Conservation (phyloP, 148 eudicot species). For the Polygonum maritimum region DNA sequence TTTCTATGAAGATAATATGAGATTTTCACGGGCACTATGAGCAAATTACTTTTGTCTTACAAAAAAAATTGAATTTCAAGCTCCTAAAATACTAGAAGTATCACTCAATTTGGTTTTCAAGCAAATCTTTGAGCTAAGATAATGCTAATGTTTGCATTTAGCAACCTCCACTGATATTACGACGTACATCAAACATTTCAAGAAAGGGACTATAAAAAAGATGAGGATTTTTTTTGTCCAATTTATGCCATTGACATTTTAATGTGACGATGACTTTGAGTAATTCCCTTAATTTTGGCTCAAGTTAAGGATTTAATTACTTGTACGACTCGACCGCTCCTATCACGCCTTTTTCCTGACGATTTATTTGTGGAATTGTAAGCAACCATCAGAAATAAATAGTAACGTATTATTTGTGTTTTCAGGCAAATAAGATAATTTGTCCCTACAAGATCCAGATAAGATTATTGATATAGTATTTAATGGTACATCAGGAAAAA, state of each 20-base stretch:
- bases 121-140: no score
- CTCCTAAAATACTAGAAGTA: no score
- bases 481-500: not conserved
- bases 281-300: conserved; percentile 3
- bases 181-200: not conserved
- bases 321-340: not conserved
- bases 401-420: not conserved
- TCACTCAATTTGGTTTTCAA: no score
- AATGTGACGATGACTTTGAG: not conserved
- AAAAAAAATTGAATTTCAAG: no score
- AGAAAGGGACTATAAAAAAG: not conserved
- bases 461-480: not conserved
- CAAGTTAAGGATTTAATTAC: not conserved
- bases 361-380: not conserved
- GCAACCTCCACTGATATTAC: no score
- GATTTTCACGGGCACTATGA: no score
- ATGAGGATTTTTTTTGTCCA: not conserved
- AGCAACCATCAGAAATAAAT: not conserved
- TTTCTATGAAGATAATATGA: no score
- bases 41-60: no score
- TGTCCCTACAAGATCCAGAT: not conserved
- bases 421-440: not conserved
- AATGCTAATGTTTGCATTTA: no score
- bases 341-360: not conserved
- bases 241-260: not conserved